Percentiles rank a stretch among this genome's conserved stretches.
Evolutionary conservation across 495 filamentous ascomycete genomes (phyloP).

Genomic region (Stereocaulon alpinum): DNA sequence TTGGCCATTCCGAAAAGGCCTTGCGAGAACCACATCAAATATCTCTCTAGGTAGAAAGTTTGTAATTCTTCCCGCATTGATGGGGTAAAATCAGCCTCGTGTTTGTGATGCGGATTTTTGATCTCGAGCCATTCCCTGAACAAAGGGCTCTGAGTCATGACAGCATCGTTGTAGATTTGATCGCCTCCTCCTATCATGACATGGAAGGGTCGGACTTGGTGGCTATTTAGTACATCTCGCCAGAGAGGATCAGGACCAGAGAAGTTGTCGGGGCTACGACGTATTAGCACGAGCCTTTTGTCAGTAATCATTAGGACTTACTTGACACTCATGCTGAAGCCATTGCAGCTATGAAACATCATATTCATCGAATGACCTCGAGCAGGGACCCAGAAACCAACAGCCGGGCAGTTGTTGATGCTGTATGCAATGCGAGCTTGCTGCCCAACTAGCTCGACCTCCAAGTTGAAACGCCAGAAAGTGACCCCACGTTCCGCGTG

Average conservation of each 20-base stretch:
- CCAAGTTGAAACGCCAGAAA: constrained; percentile 93
- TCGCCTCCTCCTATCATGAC: constrained; percentile 98
- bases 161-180: constrained; percentile 88
- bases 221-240: constrained; percentile 88
- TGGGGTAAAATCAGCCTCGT: constrained; percentile 55
- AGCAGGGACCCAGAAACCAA: constrained; percentile 91
- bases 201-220: constrained; percentile 89
- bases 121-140: constrained; percentile 79
- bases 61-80: constrained; percentile 83
- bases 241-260: constrained; percentile 92
- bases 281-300: constrained; percentile 5
- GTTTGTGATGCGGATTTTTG: constrained; percentile 70
- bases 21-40: constrained; percentile 88
- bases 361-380: constrained; percentile 86
- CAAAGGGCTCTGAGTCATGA: constrained; percentile 57
- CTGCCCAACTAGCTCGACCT: constrained; percentile 67
- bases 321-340: constrained; percentile 75
- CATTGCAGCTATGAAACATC: constrained; percentile 97
- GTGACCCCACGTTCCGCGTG: constrained; percentile 81
- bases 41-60: constrained; percentile 73
- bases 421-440: constrained; percentile 87
- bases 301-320: constrained; percentile 11
- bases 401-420: constrained; percentile 82
- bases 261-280: constrained; percentile 47
- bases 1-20: constrained; percentile 87